phyloP scores from a whole-genome alignment of 2,329 filamentous ascomycete species.

The Aspergillus aculeatus region DNA sequence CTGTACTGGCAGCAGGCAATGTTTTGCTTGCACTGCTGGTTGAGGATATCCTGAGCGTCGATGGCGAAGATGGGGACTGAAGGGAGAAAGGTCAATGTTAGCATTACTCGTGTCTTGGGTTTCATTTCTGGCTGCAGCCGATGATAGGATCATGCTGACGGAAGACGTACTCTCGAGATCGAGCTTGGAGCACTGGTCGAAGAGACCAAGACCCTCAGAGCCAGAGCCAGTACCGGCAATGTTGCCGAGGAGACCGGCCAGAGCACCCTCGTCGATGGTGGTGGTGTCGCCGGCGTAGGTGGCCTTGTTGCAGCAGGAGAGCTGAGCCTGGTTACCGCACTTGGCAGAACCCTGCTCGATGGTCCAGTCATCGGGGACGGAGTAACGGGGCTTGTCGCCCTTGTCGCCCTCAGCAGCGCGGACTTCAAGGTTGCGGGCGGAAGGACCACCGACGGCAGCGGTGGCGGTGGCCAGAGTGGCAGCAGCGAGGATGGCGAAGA shows the following conservation, averaged over 20 bases:
- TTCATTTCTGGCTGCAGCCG: too few species aligned
- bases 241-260: constrained; percentile 32
- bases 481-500: constrained; percentile 27
- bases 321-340: constrained; percentile 36
- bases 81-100: not conserved
- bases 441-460: not conserved
- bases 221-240: constrained; percentile 33
- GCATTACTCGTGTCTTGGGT: not conserved
- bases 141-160: too few species aligned
- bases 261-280: constrained; percentile 29
- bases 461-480: constrained; percentile 29
- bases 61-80: constrained; percentile 28
- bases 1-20: constrained; percentile 38
- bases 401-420: constrained; percentile 19
- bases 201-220: constrained; percentile 33
- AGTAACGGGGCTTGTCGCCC: constrained; percentile 20
- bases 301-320: constrained; percentile 41
- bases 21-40: constrained; percentile 40
- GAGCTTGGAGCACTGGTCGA: constrained; percentile 42
- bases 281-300: constrained; percentile 33
- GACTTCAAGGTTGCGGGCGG: constrained; percentile 1
- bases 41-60: constrained; percentile 30
- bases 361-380: constrained; percentile 30
- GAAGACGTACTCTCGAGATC: constrained; percentile 22
- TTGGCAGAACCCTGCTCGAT: constrained; percentile 33